Evolutionary conservation across 371 early-diverging fungal genomes (phyloP).

Genomic region (Thermomucor indicae-seudaticae): DNA sequence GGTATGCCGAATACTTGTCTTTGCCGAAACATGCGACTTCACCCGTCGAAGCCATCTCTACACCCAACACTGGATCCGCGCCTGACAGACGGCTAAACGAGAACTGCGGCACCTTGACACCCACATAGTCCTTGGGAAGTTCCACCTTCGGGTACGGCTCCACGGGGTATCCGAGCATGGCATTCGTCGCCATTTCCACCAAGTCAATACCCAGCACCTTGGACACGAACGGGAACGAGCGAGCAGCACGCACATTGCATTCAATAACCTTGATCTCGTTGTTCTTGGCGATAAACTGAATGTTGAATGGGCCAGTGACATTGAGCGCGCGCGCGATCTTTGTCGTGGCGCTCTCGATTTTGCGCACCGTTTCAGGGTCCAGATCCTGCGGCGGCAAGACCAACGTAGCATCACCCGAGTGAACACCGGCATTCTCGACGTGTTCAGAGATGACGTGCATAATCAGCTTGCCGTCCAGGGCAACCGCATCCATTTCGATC

Average conservation of each 20-base stretch:
- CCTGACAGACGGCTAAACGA: slow-evolving; percentile 91
- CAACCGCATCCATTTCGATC: slow-evolving; percentile 96
- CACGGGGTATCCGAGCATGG: slow-evolving; percentile 80
- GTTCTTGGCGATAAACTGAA: slow-evolving; percentile 95
- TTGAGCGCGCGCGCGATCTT: slow-evolving; percentile 90
- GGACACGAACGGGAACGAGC: slow-evolving; percentile 94
- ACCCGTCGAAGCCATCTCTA: slow-evolving; percentile 98
- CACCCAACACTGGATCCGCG: slow-evolving; percentile 94
- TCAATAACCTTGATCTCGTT: slow-evolving; percentile 96
- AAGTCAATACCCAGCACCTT: slow-evolving; percentile 90
- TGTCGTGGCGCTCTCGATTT: slow-evolving; percentile 81
- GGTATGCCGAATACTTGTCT: slow-evolving; percentile 94
- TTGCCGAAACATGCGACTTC: slow-evolving; percentile 97
- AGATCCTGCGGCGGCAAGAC: slow-evolving; percentile 91
- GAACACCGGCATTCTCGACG: slow-evolving; percentile 96
- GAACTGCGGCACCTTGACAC: slow-evolving; percentile 96
- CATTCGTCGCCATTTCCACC: slow-evolving; percentile 91
- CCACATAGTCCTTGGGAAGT: slow-evolving; percentile 66
- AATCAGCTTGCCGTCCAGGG: slow-evolving; percentile 81
- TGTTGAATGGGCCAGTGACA: slow-evolving; percentile 97
- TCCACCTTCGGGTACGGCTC: slow-evolving; percentile 64
- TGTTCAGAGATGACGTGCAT: slow-evolving; percentile 92
- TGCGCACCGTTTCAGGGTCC: slow-evolving; percentile 82
- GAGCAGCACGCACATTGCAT: slow-evolving; percentile 94
- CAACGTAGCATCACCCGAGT: slow-evolving; percentile 96